Evolutionary conservation across 306 rosid genomes (phyloP), one percentile per base, ranked within the genome.

Genomic region (Vigna hirtella): DNA sequence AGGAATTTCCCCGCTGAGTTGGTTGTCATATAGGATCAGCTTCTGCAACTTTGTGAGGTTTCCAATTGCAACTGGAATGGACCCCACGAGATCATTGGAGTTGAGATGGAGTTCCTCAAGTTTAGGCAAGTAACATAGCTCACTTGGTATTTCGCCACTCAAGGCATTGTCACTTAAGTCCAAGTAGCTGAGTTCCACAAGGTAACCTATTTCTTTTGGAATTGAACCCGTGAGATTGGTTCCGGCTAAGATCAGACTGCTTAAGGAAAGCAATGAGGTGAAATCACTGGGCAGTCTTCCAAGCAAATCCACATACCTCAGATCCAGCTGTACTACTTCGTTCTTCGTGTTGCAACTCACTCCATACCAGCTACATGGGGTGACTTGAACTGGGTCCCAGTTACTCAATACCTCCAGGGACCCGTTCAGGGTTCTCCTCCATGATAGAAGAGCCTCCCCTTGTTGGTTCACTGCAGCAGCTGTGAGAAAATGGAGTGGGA

Each of bases 291-390:
- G 97, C 11, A 93, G 30, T n/a, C 18, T 32, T 17, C 99, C 99
- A n/a, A 79, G 78, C 79, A 95, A 83, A 83, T 91, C 93, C 76
- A 88, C 81, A 63, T 88, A 77, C 84, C 75, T 87, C 73, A 95
- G 77, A 76, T 86, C 87, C 59, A 95, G 77, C 85, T 81, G 85
- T 52, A 81, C 88, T 24, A 91, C 93, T 68, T 87, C 51, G 22
- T 58, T 77, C 50, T 85, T 84, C 49, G n/a, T 24, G 82, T 89
- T 90, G 90, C 99, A 95, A 17, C 76, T 74, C 69, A 95, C 83
- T 45, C 98, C 99, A 58, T 73, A 86, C 99, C 99, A 95, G 47
- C 82, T 81, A 73, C 99, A 95, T 66, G 99, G 97, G 18, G 89
- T 86, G 12, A 62, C 82, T 59, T 94, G 82, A 61, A 64, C 79